These are phyloP conservation scores for Leccinum disarticulatum DNA, from an alignment of 768 basidiomycete species.

Conservation along the genomic window DNA sequence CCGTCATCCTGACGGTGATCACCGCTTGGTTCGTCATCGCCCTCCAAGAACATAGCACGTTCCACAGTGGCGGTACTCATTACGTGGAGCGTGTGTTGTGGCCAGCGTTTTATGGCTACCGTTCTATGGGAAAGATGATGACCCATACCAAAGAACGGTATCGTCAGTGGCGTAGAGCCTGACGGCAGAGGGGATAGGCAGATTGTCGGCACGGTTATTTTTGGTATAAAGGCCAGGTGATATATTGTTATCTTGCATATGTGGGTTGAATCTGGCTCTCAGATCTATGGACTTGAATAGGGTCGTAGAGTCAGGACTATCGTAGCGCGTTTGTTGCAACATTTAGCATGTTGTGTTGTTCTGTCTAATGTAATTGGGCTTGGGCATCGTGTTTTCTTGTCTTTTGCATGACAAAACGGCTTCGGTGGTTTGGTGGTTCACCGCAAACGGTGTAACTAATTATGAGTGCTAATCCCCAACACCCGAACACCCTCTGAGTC, in stretches of 20 bases:
- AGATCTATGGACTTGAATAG: neutral
- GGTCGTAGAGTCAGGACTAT: neutral
- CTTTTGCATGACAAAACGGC: neutral
- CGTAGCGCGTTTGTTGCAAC: neutral
- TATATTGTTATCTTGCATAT: neutral
- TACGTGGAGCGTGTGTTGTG: conserved; percentile 18
- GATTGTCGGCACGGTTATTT: neutral
- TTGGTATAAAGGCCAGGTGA: neutral
- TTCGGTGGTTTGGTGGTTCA: neutral
- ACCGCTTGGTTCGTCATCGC: conserved; percentile 60
- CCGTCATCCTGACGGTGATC: conserved; percentile 48
- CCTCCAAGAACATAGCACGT: conserved; percentile 38
- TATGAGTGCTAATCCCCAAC: no score
- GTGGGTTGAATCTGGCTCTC: neutral
- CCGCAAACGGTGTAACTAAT: no score
- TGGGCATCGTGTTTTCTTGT: neutral
- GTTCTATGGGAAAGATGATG: neutral
- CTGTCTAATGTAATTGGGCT: neutral
- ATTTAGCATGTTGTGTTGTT: neutral
- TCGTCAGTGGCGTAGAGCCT: neutral
- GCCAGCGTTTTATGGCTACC: conserved; percentile 16
- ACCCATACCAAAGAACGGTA: neutral
- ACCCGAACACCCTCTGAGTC: no score
- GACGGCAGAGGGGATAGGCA: neutral
- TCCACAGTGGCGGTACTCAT: conserved; percentile 14